These are phyloP conservation scores for Astrothelium macrocarpum DNA, from an alignment of 495 filamentous ascomycete species.

Conservation along the genomic window DNA sequence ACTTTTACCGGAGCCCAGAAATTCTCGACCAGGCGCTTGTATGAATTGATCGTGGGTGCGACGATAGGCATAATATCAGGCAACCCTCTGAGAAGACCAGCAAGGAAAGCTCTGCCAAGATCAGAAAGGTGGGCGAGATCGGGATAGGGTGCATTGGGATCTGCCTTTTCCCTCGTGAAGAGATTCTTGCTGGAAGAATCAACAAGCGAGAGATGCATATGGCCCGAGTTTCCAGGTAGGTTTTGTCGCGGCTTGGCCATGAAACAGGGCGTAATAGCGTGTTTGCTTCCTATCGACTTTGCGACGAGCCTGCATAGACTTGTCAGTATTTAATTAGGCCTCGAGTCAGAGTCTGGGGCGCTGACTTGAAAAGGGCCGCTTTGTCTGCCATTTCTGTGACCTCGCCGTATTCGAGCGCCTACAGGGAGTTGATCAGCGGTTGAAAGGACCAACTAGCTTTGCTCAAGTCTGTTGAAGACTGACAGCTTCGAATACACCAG, in stretches of 20 bases:
- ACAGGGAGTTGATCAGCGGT: not conserved
- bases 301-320: conserved; percentile 54
- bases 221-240: conserved; percentile 84
- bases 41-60: conserved; percentile 91
- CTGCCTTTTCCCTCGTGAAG: conserved; percentile 60
- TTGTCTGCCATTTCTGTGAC: conserved; percentile 81
- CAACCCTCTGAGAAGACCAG: conserved; percentile 76
- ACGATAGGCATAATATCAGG: conserved; percentile 93
- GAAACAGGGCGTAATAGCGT: conserved; percentile 91
- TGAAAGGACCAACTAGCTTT: conserved; percentile 5
- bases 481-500: conserved; percentile 90
- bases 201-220: conserved; percentile 85
- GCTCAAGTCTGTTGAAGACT: conserved; percentile 19
- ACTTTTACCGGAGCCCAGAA: conserved; percentile 98
- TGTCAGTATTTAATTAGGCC: not conserved
- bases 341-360: not conserved
- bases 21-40: conserved; percentile 96
- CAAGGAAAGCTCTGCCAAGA: conserved; percentile 84
- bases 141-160: conserved; percentile 57
- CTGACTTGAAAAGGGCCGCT: conserved; percentile 83
- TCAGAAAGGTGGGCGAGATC: conserved; percentile 77
- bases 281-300: conserved; percentile 72
- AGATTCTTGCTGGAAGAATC: conserved; percentile 65
- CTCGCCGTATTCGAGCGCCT: conserved; percentile 78
- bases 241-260: conserved; percentile 97